A percentile compares a stretch with the other conserved stretches of the same genome.
phyloP scores from a whole-genome alignment of 2,329 filamentous ascomycete species.

The Fusarium udum region DNA sequence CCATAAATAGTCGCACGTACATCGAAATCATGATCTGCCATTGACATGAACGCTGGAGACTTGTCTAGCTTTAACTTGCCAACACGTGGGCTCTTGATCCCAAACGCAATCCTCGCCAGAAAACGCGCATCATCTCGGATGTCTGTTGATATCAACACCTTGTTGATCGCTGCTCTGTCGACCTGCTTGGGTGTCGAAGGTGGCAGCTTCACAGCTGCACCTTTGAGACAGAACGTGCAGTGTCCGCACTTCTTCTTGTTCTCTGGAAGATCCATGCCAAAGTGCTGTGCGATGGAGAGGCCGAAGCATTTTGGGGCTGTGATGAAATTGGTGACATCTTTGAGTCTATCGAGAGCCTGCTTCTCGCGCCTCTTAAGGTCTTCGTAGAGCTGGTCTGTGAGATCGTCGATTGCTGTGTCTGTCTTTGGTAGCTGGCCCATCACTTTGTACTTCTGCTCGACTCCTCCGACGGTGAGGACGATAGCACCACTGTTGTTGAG shows the following conservation, averaged over 20 bases:
- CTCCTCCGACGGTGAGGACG: conserved; percentile 60
- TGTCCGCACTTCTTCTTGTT: conserved; percentile 60
- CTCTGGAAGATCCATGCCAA: conserved; percentile 62
- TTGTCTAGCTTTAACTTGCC: conserved; percentile 58
- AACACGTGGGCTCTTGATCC: conserved; percentile 67
- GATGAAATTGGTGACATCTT: conserved; percentile 62
- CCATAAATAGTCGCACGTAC: conserved; percentile 41
- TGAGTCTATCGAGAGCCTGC: conserved; percentile 59
- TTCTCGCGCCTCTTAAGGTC: conserved; percentile 63
- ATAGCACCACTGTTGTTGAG: conserved; percentile 61
- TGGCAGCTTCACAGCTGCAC: conserved; percentile 51
- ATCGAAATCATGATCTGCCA: conserved; percentile 64
- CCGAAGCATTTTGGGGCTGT: conserved; percentile 63
- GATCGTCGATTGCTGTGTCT: conserved; percentile 51
- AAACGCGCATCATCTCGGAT: conserved; percentile 67
- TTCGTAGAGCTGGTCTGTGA: conserved; percentile 59
- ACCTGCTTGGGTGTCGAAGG: conserved; percentile 51
- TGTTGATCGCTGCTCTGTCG: conserved; percentile 52
- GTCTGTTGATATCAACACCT: conserved; percentile 54
- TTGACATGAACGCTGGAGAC: conserved; percentile 58
- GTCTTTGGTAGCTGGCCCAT: conserved; percentile 56
- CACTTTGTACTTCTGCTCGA: conserved; percentile 64
- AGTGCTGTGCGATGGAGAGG: conserved; percentile 62
- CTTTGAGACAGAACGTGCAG: conserved; percentile 56
- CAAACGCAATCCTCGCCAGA: conserved; percentile 68